Conservation (phyloP, 331 rosid genomes). For the Acacia pycnantha region DNA sequence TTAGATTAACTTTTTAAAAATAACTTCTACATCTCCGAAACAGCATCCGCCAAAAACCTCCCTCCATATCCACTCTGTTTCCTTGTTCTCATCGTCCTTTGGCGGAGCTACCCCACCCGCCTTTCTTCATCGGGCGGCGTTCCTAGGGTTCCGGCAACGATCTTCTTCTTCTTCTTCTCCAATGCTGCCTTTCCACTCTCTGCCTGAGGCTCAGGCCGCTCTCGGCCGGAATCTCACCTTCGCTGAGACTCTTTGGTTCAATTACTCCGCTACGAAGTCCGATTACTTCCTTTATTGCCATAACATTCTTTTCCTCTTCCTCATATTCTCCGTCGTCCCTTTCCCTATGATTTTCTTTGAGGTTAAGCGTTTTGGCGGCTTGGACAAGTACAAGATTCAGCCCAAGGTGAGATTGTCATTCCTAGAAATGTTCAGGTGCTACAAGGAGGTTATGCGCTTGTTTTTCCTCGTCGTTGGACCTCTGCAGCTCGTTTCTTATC, state of each 20-base stretch:
- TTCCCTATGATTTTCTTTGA: slow-evolving; percentile 60
- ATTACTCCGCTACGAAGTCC: slow-evolving; percentile 73
- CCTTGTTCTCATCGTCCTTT: neutral
- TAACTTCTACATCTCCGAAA: too few species aligned
- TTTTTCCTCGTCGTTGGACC: slow-evolving; percentile 63
- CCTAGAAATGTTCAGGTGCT: slow-evolving; percentile 63
- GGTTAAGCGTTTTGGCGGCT: slow-evolving; percentile 36
- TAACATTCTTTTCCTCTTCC: slow-evolving; percentile 63
- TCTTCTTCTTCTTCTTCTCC: neutral
- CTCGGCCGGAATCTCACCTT: slow-evolving; percentile 65
- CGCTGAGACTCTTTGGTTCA: slow-evolving; percentile 75
- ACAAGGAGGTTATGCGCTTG: slow-evolving; percentile 58
- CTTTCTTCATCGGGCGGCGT: neutral
- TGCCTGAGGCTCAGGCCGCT: slow-evolving; percentile 47
- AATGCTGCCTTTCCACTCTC: slow-evolving; percentile 47
- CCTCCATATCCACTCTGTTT: neutral
- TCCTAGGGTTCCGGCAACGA: slow-evolving; percentile 14
- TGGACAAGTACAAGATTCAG: slow-evolving; percentile 69
- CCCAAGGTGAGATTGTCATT: slow-evolving; percentile 61
- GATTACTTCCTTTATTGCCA: slow-evolving; percentile 80
- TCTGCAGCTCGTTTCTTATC: slow-evolving; percentile 69
- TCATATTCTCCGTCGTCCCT: slow-evolving; percentile 62
- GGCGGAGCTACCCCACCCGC: too few species aligned
- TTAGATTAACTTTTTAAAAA: too few species aligned
- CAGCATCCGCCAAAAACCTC: neutral